Percentiles rank a stretch among this genome's conserved stretches.
Evolutionary conservation across 2,329 filamentous ascomycete species (phyloP).

Genomic region (Hypomyces rosellus): DNA sequence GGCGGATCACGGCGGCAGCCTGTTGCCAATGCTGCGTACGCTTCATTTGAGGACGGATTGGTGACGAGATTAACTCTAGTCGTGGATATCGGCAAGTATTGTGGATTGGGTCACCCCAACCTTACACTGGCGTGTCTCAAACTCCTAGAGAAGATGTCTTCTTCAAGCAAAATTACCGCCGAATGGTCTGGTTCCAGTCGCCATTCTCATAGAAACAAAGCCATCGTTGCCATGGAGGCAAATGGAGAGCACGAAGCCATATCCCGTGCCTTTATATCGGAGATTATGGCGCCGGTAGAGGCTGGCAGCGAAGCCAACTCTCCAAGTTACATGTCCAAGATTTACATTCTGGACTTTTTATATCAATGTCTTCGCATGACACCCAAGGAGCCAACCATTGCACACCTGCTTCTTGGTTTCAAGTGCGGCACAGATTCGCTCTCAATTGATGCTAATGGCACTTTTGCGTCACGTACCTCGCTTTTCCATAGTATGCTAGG

Average conservation of each 20-base stretch:
- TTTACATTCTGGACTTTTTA: slow-evolving; percentile 79
- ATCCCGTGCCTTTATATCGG: slow-evolving; percentile 61
- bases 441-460: slow-evolving; percentile 58
- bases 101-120: slow-evolving; percentile 73
- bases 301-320: slow-evolving; percentile 63
- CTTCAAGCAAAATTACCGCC: slow-evolving; percentile 72
- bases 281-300: slow-evolving; percentile 65
- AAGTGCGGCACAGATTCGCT: slow-evolving; percentile 66
- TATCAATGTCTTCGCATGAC: slow-evolving; percentile 71
- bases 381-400: slow-evolving; percentile 74
- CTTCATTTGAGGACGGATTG: slow-evolving; percentile 89
- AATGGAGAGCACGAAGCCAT: slow-evolving; percentile 77
- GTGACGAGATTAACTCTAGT: slow-evolving; percentile 73
- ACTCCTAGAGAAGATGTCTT: slow-evolving; percentile 78
- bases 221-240: slow-evolving; percentile 80
- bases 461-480: slow-evolving; percentile 66
- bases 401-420: slow-evolving; percentile 87
- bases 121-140: slow-evolving; percentile 75
- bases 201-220: slow-evolving; percentile 67
- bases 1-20: slow-evolving; percentile 50
- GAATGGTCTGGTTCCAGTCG: slow-evolving; percentile 56
- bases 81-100: slow-evolving; percentile 78
- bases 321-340: slow-evolving; percentile 72
- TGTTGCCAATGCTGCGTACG: slow-evolving; percentile 63
- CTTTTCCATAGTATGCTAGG: slow-evolving; percentile 77